A percentile compares a stretch with the other conserved stretches of the same genome.
Evolutionary conservation across 164 flowering plant genomes (phyloP).

Genomic region (Annona squamosa): DNA sequence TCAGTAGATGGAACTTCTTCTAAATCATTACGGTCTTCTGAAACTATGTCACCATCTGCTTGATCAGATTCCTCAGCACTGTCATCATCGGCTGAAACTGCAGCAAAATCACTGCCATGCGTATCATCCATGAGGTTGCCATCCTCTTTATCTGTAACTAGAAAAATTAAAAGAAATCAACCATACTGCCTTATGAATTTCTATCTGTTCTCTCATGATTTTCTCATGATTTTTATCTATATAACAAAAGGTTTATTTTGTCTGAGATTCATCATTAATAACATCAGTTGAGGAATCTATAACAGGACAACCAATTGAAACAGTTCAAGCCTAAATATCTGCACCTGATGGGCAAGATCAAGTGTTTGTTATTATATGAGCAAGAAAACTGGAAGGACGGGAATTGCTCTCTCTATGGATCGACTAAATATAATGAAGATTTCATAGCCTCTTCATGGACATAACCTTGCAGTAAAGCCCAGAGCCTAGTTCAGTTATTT

Average conservation of each 20-base stretch:
- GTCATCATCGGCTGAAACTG: constrained; percentile 36
- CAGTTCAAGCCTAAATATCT: too few species aligned
- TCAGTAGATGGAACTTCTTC: constrained; percentile 24
- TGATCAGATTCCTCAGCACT: constrained; percentile 12
- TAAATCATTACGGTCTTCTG: constrained; percentile 20
- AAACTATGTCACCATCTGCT: constrained; percentile 16
- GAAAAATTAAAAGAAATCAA: not conserved
- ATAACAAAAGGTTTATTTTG: not conserved
- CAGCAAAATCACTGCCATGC: constrained; percentile 34
- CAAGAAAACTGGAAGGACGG: too few species aligned
- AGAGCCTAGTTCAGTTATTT: too few species aligned
- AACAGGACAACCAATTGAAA: too few species aligned
- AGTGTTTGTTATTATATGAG: too few species aligned
- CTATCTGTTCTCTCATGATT: constrained; percentile 7
- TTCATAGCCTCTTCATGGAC: too few species aligned
- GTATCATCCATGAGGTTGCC: constrained; percentile 27
- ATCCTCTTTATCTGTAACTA: constrained; percentile 31
- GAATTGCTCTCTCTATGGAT: too few species aligned
- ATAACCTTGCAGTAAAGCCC: too few species aligned
- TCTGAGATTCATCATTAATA: too few species aligned
- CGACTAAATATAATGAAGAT: too few species aligned
- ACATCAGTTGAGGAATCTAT: too few species aligned
- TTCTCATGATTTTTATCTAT: constrained; percentile 33
- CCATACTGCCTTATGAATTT: not conserved
- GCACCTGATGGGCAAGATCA: too few species aligned